Base-by-base conservation (phyloP, 495 filamentous ascomycete genomes). In the Talaromyces nanjingensis region DNA sequence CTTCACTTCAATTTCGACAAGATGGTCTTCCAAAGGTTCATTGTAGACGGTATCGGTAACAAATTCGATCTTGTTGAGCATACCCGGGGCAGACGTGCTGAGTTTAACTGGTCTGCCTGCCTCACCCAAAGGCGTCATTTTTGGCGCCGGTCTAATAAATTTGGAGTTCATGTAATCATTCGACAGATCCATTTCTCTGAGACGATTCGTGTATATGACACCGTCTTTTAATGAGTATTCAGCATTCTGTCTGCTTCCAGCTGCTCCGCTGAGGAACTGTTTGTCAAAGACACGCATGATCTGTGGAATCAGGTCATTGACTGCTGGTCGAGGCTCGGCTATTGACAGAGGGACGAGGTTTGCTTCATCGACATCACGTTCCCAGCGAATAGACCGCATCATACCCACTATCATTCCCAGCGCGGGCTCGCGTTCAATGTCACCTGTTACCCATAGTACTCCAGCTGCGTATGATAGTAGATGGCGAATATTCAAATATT, bases 381-480 rank as follows among this genome's bases (percentile, higher is more conserved):
- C 72, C 69, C 67, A 73, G 18, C 73, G 65, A 63, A 69, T 60
- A 18, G 70, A 67, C 18, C 72, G 67, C 24, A 72, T 61, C 11
- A 74, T 39, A 59, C 72, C 70, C 22, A 67, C 12, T 31, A 67
- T 71, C 65, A 66, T 71, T 25, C 49, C 59, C n/a, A 61, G 14
- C 52, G 34, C n/a, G 2, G 59, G 59, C 14, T 61, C 16, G 4
- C 24, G 34, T 16, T 45, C 34, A 39, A 45, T 22, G 3, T 61
- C 42, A 6, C 59, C 59, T 14, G 59, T 61, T 22, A 82, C 76
- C 83, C 83, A 86, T 11, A 86, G 66, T 6, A 61, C 34, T 5
- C 59, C 59, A 25, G 22, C 42, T 45, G 34, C 59, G 11, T 39
- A 45, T 18, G 59, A 39, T 22, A 61, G 14, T 11, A 61, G 14